Evolutionary conservation across 768 basidiomycete species (phyloP).

Genomic region (Termitomyces sp.): DNA sequence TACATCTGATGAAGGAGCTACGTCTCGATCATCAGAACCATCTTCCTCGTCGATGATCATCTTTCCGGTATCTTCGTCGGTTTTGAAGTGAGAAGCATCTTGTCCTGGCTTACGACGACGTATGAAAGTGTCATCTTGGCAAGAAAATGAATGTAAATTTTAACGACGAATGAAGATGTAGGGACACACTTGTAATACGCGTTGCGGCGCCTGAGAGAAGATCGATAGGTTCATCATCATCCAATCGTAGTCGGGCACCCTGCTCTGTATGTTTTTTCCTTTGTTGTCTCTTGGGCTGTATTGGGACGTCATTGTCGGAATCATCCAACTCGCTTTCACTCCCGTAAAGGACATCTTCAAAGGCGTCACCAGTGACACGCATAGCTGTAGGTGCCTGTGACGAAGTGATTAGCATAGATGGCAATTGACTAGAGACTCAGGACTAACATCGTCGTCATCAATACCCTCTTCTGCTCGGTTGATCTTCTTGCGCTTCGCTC

Average conservation of each 20-base stretch:
- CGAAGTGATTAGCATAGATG: conserved; percentile 1
- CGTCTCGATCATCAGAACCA: conserved; percentile 36
- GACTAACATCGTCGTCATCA: conserved; percentile 40
- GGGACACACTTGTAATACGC: conserved; percentile 61
- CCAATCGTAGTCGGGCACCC: conserved; percentile 70
- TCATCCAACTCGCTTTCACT: conserved; percentile 89
- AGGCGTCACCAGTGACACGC: conserved; percentile 74
- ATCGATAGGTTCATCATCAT: conserved; percentile 95
- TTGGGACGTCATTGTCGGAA: conserved; percentile 53
- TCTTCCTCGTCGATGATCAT: conserved; percentile 66
- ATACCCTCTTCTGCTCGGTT: conserved; percentile 53
- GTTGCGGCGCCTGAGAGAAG: conserved; percentile 76
- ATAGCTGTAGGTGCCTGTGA: conserved; percentile 39
- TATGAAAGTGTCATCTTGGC: conserved; percentile 35
- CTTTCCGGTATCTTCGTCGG: conserved; percentile 76
- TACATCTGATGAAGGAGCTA: conserved; percentile 40
- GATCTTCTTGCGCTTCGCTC: conserved; percentile 85
- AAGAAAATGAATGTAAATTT: neutral
- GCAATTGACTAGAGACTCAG: neutral
- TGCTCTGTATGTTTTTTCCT: conserved; percentile 28
- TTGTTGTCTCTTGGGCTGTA: conserved; percentile 15
- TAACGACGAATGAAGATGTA: neutral
- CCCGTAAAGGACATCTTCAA: conserved; percentile 95
- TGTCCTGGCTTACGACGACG: conserved; percentile 77
- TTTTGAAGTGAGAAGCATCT: conserved; percentile 84